Conservation (phyloP, 2,329 filamentous ascomycete genomes). For the Sarocladiaceae sp. region DNA sequence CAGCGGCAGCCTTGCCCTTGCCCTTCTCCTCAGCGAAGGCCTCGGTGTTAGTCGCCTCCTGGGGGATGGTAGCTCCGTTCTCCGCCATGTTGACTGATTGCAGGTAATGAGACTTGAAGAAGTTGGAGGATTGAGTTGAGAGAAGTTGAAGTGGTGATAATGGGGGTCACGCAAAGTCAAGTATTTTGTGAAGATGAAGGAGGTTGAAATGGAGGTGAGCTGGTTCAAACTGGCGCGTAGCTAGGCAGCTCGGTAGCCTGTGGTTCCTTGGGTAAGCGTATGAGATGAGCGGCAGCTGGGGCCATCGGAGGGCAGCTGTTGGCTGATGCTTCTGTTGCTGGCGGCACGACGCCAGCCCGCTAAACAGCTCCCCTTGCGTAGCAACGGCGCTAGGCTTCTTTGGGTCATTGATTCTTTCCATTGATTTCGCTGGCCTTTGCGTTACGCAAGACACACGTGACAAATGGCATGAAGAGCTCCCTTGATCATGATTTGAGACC, state of each 20-base stretch:
- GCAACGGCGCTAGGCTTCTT: constrained; percentile 25
- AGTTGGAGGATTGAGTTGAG: background rate
- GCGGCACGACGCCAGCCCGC: background rate
- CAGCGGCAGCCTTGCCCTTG: constrained; percentile 73
- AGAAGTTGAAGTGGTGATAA: too few relatives aligned
- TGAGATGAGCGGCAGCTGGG: constrained; percentile 3
- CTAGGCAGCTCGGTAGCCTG: too few relatives aligned
- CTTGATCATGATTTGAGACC: background rate
- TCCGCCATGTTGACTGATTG: constrained; percentile 39
- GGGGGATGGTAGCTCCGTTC: constrained; percentile 44
- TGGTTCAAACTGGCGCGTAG: background rate
- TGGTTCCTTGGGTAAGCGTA: too few relatives aligned
- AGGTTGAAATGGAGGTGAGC: constrained; percentile 9
- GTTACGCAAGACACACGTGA: background rate
- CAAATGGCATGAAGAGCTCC: background rate
- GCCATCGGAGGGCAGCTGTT: constrained; percentile 10
- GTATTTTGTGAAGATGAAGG: constrained; percentile 10
- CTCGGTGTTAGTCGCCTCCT: constrained; percentile 36
- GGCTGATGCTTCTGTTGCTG: constrained; percentile 8
- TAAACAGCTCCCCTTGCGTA: constrained; percentile 19
- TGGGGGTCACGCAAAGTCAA: too few relatives aligned
- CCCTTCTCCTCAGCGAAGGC: constrained; percentile 63
- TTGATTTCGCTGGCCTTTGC: background rate
- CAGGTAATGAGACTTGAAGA: background rate
- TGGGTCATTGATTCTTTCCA: background rate